A percentile compares a stretch with the other conserved stretches of the same genome.
phyloP scores from a whole-genome alignment of 805 yeast species.

The Saccharomycopsis fermentans region DNA sequence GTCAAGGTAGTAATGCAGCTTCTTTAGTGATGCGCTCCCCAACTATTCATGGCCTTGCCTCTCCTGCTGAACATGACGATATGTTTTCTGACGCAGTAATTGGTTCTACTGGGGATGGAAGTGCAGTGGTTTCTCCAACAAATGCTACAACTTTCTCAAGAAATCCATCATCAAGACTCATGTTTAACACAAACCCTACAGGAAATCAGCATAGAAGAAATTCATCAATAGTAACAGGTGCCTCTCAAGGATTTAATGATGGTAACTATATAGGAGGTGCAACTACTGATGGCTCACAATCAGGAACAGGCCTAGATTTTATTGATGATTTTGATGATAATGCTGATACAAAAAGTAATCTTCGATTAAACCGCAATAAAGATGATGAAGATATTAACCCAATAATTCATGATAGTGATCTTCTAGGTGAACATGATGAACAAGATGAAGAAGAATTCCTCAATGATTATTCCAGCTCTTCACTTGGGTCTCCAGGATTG shows the following conservation, averaged over 20 bases:
- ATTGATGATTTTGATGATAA: neutral
- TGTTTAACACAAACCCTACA: neutral
- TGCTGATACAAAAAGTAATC: neutral
- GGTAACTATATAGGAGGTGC: neutral
- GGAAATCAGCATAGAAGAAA: neutral
- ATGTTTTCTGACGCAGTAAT: constrained; percentile 9
- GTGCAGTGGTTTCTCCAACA: constrained; percentile 3
- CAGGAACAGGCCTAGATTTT: neutral
- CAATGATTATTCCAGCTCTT: neutral
- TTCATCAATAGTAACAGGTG: neutral
- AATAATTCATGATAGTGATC: neutral
- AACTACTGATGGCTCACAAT: neutral
- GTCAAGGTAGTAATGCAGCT: constrained; percentile 6
- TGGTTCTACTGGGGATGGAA: constrained; percentile 18
- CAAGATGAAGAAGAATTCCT: constrained; percentile 6
- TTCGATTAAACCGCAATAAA: neutral
- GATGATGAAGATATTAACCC: neutral
- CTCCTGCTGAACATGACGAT: constrained; percentile 4
- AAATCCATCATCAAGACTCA: constrained; percentile 14
- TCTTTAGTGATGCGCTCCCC: neutral
- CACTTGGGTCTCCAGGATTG: constrained; percentile 5
- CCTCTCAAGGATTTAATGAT: neutral
- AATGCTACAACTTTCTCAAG: constrained; percentile 8
- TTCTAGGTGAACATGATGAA: constrained; percentile 6
- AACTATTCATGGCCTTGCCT: neutral